phyloP scores from a whole-genome alignment of 768 basidiomycete species.

The Stropharia rugosoannulata region DNA sequence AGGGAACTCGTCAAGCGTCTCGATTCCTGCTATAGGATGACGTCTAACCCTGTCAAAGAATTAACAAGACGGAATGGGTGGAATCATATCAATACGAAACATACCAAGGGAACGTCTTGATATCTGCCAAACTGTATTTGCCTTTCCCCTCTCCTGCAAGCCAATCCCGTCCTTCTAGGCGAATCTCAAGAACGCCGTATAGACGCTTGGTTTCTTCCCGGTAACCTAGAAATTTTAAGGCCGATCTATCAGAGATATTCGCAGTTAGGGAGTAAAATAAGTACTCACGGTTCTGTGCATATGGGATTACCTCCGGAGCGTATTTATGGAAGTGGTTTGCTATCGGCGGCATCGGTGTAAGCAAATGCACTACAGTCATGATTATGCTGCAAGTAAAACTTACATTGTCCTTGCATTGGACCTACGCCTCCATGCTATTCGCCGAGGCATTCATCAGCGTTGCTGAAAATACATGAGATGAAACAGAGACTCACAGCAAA shows the following conservation, averaged over 20 bases:
- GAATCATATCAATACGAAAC: not conserved
- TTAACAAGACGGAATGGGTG: not conserved
- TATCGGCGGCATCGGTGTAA: slow-evolving; percentile 12
- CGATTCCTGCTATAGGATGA: slow-evolving; percentile 45
- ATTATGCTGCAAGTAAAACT: not conserved
- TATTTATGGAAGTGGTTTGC: slow-evolving; percentile 66
- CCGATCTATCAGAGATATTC: not conserved
- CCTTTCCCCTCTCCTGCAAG: slow-evolving; percentile 71
- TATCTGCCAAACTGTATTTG: slow-evolving; percentile 66
- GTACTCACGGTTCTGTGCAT: slow-evolving; percentile 55
- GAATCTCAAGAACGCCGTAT: slow-evolving; percentile 76
- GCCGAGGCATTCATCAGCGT: no score
- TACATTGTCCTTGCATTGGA: slow-evolving; percentile 81
- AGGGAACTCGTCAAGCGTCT: slow-evolving; percentile 62
- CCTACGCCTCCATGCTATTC: slow-evolving; percentile 73
- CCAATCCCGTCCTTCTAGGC: slow-evolving; percentile 67
- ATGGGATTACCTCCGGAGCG: slow-evolving; percentile 66
- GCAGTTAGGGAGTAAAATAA: slow-evolving; percentile 1
- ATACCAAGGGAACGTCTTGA: slow-evolving; percentile 68
- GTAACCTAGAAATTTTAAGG: slow-evolving; percentile 51
- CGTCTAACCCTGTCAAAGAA: slow-evolving; percentile 48
- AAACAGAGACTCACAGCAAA: slow-evolving; percentile 49
- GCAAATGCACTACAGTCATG: not conserved
- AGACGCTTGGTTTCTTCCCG: slow-evolving; percentile 80
- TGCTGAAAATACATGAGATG: not conserved